These are phyloP conservation scores for Fusarium sp. DNA, from an alignment of 2,329 filamentous ascomycete species.

Conservation along the genomic window DNA sequence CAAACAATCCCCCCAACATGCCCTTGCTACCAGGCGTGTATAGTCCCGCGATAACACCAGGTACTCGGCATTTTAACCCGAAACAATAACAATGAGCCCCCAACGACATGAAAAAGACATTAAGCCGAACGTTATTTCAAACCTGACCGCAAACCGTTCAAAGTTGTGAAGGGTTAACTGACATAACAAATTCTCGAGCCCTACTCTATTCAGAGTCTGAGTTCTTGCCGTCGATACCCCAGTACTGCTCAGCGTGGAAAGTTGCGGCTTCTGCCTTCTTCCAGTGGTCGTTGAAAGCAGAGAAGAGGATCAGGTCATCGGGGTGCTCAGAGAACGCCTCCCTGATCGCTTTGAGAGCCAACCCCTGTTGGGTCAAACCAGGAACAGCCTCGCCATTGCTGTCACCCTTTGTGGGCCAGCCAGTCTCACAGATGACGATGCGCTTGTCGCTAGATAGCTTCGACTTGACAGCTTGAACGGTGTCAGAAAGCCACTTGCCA, in stretches of 20 bases:
- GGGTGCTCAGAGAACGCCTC: conserved; percentile 63
- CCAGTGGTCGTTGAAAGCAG: conserved; percentile 83
- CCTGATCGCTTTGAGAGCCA: conserved; percentile 74
- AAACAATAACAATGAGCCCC: neutral
- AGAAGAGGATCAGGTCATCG: conserved; percentile 75
- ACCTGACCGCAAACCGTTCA: conserved; percentile 8
- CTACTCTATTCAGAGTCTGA: conserved; percentile 30
- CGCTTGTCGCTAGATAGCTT: conserved; percentile 63
- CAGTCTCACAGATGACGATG: conserved; percentile 82
- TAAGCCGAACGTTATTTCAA: neutral
- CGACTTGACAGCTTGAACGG: conserved; percentile 59
- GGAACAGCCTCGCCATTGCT: conserved; percentile 77
- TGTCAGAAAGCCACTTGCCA: conserved; percentile 72
- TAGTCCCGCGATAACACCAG: conserved; percentile 12
- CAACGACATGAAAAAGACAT: conserved; percentile 9
- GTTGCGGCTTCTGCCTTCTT: conserved; percentile 72
- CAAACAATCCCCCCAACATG: conserved; percentile 1
- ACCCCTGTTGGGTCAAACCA: conserved; percentile 71
- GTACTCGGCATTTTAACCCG: neutral
- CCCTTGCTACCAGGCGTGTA: conserved; percentile 2
- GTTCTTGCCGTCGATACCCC: conserved; percentile 66
- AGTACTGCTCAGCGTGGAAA: conserved; percentile 79
- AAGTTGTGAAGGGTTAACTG: conserved; percentile 8
- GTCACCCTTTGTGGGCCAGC: conserved; percentile 80
- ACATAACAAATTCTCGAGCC: conserved; percentile 13